Conservation (phyloP, 495 filamentous ascomycete genomes). For the Neohortaea acidophila region DNA sequence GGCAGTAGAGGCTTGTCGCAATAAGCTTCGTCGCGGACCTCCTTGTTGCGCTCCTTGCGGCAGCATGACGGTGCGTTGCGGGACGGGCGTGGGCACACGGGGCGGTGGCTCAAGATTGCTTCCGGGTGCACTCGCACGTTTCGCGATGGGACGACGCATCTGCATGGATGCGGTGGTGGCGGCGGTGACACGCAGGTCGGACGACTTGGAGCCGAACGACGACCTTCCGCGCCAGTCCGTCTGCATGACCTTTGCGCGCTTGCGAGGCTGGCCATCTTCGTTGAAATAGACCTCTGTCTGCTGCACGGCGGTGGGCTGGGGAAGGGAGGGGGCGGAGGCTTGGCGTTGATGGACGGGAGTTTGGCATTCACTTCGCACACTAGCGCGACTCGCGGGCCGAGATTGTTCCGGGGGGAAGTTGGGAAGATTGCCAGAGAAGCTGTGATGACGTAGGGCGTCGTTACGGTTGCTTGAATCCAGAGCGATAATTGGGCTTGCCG, state of each 20-base stretch:
- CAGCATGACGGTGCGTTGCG: slow-evolving; percentile 14
- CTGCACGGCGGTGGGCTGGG: slow-evolving; percentile 1
- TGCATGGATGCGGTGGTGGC: slow-evolving; percentile 78
- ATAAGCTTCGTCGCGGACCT: slow-evolving; percentile 7
- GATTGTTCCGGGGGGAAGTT: slow-evolving; percentile 14
- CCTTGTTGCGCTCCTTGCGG: slow-evolving; percentile 1
- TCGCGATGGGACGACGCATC: slow-evolving; percentile 60
- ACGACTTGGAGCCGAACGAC: slow-evolving; percentile 52
- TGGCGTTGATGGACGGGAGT: slow-evolving; percentile 10
- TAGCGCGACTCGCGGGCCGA: slow-evolving; percentile 21
- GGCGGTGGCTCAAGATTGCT: slow-evolving; percentile 54
- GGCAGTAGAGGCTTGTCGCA: slow-evolving; percentile 16
- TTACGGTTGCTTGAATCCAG: slow-evolving; percentile 20
- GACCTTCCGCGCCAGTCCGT: slow-evolving; percentile 51
- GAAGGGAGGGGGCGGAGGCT: slow-evolving; percentile 7
- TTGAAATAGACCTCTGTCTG: slow-evolving; percentile 13
- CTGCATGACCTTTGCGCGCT: slow-evolving; percentile 57
- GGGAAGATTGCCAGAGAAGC: slow-evolving; percentile 8
- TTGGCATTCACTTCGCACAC: slow-evolving; percentile 19
- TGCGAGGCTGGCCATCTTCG: slow-evolving; percentile 37
- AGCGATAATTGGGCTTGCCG: slow-evolving; percentile 30
- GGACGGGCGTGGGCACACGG: slow-evolving; percentile 60
- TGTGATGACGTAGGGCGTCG: slow-evolving; percentile 16
- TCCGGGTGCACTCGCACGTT: slow-evolving; percentile 36
- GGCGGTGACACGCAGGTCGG: slow-evolving; percentile 73